Evolutionary conservation across 2,329 filamentous ascomycete species (phyloP).

Genomic region (Fusarium domesticum): DNA sequence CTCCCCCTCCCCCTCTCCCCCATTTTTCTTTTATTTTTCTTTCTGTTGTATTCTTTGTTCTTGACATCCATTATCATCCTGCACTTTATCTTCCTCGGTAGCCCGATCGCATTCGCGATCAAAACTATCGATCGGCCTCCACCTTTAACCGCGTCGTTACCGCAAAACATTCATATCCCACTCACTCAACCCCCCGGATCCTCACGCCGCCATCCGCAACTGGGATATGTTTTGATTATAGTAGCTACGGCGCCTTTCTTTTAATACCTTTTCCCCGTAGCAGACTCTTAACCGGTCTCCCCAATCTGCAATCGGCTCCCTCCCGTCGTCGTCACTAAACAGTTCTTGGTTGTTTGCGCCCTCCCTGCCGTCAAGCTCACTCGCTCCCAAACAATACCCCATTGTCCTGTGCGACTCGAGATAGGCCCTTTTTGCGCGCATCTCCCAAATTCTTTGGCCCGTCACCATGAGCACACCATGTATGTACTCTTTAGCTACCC

Average conservation of each 20-base stretch:
- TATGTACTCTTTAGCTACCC: conserved; percentile 14
- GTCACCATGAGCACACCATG: conserved; percentile 28
- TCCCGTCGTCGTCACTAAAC: not conserved
- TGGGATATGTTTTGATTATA: not conserved
- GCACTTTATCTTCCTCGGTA: not conserved
- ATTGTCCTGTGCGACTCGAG: conserved; percentile 12
- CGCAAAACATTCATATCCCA: not conserved
- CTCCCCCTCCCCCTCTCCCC: too few species aligned
- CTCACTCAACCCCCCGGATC: not conserved
- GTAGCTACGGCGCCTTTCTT: not conserved
- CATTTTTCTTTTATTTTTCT: not conserved
- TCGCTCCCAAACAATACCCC: conserved; percentile 1
- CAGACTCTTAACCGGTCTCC: not conserved
- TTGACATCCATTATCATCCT: not conserved
- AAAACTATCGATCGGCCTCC: not conserved
- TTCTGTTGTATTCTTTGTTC: not conserved
- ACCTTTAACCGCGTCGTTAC: not conserved
- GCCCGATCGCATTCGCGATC: not conserved
- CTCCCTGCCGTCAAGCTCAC: conserved; percentile 1
- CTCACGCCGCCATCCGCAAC: not conserved
- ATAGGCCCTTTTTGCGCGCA: conserved; percentile 2
- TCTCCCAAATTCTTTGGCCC: conserved; percentile 2
- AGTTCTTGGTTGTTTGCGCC: not conserved
- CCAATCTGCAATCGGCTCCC: not conserved
- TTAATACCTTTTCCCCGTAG: not conserved